Evolutionary conservation across 2,329 filamentous ascomycete species (phyloP).

Genomic region (Pestalotiopsis sp.): DNA sequence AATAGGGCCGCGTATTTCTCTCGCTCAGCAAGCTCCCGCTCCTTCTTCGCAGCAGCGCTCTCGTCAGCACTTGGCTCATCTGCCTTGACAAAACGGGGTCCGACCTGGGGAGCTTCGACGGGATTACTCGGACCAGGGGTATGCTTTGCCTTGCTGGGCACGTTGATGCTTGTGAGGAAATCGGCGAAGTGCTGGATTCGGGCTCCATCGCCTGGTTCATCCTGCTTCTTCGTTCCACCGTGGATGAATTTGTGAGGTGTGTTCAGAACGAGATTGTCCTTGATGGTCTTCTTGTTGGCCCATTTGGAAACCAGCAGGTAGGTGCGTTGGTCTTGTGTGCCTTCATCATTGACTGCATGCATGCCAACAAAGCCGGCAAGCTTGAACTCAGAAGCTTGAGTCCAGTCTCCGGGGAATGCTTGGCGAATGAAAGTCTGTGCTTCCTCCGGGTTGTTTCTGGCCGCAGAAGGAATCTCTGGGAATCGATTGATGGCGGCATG

Average conservation of each 20-base stretch:
- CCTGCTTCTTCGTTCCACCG: constrained; percentile 19
- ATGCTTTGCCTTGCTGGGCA: background rate
- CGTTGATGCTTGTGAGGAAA: constrained; percentile 16
- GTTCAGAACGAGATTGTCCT: constrained; percentile 16
- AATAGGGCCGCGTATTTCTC: constrained; percentile 15
- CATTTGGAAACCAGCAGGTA: constrained; percentile 14
- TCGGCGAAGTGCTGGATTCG: constrained; percentile 19
- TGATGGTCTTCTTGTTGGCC: constrained; percentile 6
- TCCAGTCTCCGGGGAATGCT: background rate
- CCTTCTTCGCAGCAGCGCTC: background rate
- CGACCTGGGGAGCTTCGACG: background rate
- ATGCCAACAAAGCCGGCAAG: constrained; percentile 20
- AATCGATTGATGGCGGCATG: constrained; percentile 18
- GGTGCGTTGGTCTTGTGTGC: constrained; percentile 17
- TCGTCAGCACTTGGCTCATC: background rate
- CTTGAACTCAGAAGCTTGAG: constrained; percentile 1
- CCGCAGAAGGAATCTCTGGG: constrained; percentile 9
- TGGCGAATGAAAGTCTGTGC: constrained; percentile 6
- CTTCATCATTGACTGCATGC: constrained; percentile 14
- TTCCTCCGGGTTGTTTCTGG: background rate
- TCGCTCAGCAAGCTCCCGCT: constrained; percentile 13
- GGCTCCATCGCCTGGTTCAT: constrained; percentile 15
- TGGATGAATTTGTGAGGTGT: constrained; percentile 22
- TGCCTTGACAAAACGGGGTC: background rate
- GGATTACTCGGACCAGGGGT: background rate